Conservation (phyloP, 2,329 filamentous ascomycete genomes). For the Ceratocystis harringtonii region DNA sequence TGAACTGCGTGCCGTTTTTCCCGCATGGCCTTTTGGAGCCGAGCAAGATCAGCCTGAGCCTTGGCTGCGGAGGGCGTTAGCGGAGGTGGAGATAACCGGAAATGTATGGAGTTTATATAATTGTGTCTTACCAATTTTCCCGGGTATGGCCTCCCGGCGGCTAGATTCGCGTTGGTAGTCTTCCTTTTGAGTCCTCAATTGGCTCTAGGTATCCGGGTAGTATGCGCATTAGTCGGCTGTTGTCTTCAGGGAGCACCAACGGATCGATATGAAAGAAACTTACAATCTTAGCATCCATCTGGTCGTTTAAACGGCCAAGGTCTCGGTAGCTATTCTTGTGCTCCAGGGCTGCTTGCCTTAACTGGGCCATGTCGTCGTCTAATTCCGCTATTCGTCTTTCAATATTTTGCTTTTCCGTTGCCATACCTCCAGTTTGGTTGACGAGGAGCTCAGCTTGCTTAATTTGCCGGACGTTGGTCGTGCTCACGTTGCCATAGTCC, state of each 20-base stretch:
- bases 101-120: not conserved
- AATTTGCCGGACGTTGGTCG: conserved; percentile 50
- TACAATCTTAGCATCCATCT: not conserved
- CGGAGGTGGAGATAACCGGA: too few relatives aligned
- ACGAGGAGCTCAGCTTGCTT: conserved; percentile 52
- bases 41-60: not conserved
- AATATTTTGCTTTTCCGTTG: conserved; percentile 46
- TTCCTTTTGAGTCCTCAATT: conserved; percentile 47
- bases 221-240: conserved; percentile 13
- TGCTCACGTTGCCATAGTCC: conserved; percentile 65
- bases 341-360: conserved; percentile 30
- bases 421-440: conserved; percentile 63
- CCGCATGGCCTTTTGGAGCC: conserved; percentile 31
- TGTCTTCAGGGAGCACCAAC: not conserved
- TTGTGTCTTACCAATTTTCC: conserved; percentile 47
- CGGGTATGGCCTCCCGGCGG: conserved; percentile 51
- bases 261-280: not conserved
- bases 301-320: not conserved
- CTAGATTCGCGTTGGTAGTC: conserved; percentile 50
- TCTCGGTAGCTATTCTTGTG: not conserved
- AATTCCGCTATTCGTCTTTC: conserved; percentile 36
- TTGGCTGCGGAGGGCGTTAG: not conserved
- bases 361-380: conserved; percentile 23
- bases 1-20: conserved; percentile 47
- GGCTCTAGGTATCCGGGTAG: conserved; percentile 27